A percentile compares a stretch with the other conserved stretches of the same genome.
Evolutionary conservation across 129 eudicot species (phyloP).

Genomic region (Oenanthe sinensis): DNA sequence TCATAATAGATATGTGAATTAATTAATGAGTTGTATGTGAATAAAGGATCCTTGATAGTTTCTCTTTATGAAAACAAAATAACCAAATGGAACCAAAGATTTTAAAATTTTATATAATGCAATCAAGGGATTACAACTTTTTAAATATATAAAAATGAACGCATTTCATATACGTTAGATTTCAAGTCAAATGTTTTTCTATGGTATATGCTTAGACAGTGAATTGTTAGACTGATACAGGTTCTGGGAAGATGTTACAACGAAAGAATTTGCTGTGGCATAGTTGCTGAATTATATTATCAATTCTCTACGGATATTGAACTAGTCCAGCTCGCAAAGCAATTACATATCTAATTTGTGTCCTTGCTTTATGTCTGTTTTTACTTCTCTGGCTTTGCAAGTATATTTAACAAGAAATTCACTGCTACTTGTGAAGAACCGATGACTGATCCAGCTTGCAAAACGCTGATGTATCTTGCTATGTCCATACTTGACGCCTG

Average conservation of each 20-base stretch:
- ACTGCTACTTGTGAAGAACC: not conserved
- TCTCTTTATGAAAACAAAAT: no score
- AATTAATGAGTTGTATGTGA: no score
- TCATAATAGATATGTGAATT: no score
- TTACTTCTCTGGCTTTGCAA: not conserved
- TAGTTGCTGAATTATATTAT: not conserved
- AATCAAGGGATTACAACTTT: no score
- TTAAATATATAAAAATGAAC: no score
- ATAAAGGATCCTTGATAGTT: no score
- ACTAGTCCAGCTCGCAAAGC: not conserved
- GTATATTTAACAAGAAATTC: not conserved
- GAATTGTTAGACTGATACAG: not conserved
- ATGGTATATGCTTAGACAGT: not conserved
- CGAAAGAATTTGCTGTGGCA: not conserved
- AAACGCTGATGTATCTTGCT: not conserved
- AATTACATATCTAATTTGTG: not conserved
- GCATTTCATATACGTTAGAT: not conserved
- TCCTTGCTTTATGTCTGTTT: not conserved
- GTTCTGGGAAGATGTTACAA: not conserved
- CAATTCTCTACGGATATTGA: not conserved
- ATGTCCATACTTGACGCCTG: conserved; percentile 53
- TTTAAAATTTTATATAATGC: no score
- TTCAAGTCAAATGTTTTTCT: not conserved
- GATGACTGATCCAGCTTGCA: not conserved
- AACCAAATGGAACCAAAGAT: no score